Evolutionary conservation across 768 basidiomycete species (phyloP).

Genomic region (Polyporus arcularius): DNA sequence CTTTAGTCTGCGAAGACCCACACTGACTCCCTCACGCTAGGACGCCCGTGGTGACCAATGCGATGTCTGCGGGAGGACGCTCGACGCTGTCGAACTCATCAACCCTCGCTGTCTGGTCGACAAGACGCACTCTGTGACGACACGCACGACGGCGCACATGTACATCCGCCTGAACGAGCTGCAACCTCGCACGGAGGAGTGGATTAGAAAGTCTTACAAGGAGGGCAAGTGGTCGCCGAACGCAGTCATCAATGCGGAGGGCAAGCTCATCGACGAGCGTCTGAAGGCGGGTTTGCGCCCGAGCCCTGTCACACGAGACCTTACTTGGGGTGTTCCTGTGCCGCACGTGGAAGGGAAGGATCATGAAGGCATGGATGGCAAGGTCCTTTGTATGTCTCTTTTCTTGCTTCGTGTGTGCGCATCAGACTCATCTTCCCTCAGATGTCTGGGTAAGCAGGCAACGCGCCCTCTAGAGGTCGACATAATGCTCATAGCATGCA

Average conservation of each 20-base stretch:
- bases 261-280: constrained; percentile 87
- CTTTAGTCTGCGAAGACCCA: not conserved
- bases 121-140: constrained; percentile 74
- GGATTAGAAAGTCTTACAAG: constrained; percentile 79
- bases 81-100: constrained; percentile 91
- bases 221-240: constrained; percentile 93
- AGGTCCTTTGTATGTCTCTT: constrained; percentile 86
- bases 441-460: constrained; percentile 85
- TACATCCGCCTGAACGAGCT: constrained; percentile 85
- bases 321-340: constrained; percentile 96
- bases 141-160: constrained; percentile 84
- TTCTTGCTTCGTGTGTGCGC: not conserved
- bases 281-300: constrained; percentile 83
- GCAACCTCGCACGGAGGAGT: constrained; percentile 82
- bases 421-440: constrained; percentile 30
- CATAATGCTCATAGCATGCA: not conserved
- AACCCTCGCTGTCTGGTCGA: constrained; percentile 93
- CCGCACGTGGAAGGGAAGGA: constrained; percentile 72
- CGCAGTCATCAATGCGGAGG: constrained; percentile 84
- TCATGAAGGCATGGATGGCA: constrained; percentile 83
- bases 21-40: constrained; percentile 36
- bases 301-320: constrained; percentile 90
- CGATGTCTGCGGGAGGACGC: constrained; percentile 88
- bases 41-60: constrained; percentile 99
- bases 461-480: not conserved